phyloP scores from a whole-genome alignment of 2,329 filamentous ascomycete species.

The Thielaviopsis punctulata region DNA sequence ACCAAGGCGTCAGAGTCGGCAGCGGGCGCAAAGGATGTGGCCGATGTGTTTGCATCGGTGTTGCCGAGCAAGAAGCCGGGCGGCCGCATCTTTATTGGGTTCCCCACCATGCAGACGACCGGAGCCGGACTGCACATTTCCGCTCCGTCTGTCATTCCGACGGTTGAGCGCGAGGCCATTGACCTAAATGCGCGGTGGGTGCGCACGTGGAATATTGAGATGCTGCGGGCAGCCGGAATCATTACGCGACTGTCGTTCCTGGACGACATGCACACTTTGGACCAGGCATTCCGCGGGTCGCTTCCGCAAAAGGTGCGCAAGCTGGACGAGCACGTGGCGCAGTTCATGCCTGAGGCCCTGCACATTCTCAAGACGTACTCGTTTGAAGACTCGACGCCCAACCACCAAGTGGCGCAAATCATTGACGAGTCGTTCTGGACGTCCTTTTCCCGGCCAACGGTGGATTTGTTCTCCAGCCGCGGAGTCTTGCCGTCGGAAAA shows the following conservation, averaged over 20 bases:
- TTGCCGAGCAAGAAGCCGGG: slow-evolving; percentile 66
- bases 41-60: slow-evolving; percentile 78
- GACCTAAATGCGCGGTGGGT: slow-evolving; percentile 93
- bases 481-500: slow-evolving; percentile 73
- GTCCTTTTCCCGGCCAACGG: slow-evolving; percentile 62
- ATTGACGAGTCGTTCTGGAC: slow-evolving; percentile 96
- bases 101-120: slow-evolving; percentile 93
- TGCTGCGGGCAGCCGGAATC: slow-evolving; percentile 80
- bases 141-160: slow-evolving; percentile 89
- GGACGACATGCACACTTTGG: slow-evolving; percentile 69
- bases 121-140: slow-evolving; percentile 88
- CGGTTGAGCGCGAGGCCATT: slow-evolving; percentile 90
- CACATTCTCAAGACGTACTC: slow-evolving; percentile 79
- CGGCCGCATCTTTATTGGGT: slow-evolving; percentile 90
- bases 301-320: slow-evolving; percentile 33
- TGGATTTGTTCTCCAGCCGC: slow-evolving; percentile 76
- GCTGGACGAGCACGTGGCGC: slow-evolving; percentile 44
- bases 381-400: slow-evolving; percentile 80
- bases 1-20: slow-evolving; percentile 46
- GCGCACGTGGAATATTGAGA: slow-evolving; percentile 85
- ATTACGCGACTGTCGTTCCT: slow-evolving; percentile 75
- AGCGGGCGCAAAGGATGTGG: slow-evolving; percentile 24
- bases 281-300: slow-evolving; percentile 36
- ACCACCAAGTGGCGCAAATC: slow-evolving; percentile 61
- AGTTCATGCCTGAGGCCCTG: slow-evolving; percentile 59